Percentiles rank a stretch among this genome's conserved stretches.
These are phyloP conservation scores for Coffea eugenioides DNA, from an alignment of 257 asterid species.

Conservation along the genomic window DNA sequence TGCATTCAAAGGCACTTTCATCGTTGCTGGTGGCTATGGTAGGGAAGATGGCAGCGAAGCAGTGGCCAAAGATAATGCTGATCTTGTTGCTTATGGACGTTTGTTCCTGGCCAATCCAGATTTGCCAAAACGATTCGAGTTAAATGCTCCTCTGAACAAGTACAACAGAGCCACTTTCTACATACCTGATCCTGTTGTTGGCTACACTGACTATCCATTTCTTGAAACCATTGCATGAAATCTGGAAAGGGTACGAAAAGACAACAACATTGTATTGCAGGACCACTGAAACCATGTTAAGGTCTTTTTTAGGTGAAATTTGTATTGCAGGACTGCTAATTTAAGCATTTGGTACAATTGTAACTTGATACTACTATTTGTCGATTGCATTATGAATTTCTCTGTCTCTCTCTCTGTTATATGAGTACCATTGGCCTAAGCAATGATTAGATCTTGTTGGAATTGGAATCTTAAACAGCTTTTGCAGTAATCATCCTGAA, in stretches of 20 bases:
- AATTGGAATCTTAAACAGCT: too few species aligned
- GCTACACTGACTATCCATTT: slow-evolving; percentile 76
- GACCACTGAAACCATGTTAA: too few species aligned
- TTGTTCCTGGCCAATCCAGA: slow-evolving; percentile 67
- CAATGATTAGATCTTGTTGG: too few species aligned
- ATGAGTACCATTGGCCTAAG: too few species aligned
- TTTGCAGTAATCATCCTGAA: too few species aligned
- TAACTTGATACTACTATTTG: too few species aligned
- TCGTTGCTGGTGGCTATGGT: slow-evolving; percentile 61
- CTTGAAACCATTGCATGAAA: slow-evolving; percentile 39
- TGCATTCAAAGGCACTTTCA: slow-evolving; percentile 61
- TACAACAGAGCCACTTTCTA: slow-evolving; percentile 60
- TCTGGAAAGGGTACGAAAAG: neutral
- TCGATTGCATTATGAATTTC: too few species aligned
- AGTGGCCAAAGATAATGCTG: slow-evolving; percentile 48
- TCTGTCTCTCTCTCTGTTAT: too few species aligned
- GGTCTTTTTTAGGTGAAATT: too few species aligned
- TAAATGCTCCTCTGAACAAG: slow-evolving; percentile 56
- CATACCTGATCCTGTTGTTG: slow-evolving; percentile 49
- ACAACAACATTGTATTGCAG: neutral
- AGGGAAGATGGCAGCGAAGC: slow-evolving; percentile 63
- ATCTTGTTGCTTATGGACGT: slow-evolving; percentile 64
- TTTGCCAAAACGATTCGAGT: slow-evolving; percentile 52
- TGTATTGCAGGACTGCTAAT: too few species aligned
- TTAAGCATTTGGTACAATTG: too few species aligned